Evolutionary conservation across 441 rosid species (phyloP).

Genomic region (Populus hybrid): DNA sequence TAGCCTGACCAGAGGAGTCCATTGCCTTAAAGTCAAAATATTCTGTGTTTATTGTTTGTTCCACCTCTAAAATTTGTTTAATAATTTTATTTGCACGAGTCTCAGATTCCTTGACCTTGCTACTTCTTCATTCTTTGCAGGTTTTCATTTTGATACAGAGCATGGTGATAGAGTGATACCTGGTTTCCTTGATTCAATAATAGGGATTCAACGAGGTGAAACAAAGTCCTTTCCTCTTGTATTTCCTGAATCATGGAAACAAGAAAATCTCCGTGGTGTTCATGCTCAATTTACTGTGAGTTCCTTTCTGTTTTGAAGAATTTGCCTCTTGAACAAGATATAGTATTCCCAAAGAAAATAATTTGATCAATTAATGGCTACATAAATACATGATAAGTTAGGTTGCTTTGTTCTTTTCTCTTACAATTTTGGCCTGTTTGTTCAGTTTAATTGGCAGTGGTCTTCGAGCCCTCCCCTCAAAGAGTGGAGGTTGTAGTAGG

Average conservation of each 20-base stretch:
- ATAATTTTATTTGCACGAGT: not conserved
- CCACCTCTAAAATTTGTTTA: not conserved
- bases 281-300: constrained; percentile 88
- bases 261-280: constrained; percentile 79
- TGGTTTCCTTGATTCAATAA: constrained; percentile 72
- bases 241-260: constrained; percentile 89
- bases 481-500: not conserved
- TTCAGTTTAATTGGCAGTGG: not conserved
- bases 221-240: constrained; percentile 70
- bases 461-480: not conserved
- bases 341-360: not conserved
- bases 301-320: constrained; percentile 18
- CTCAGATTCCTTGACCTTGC: not conserved
- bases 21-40: not conserved
- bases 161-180: constrained; percentile 75
- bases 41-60: not conserved
- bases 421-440: not conserved
- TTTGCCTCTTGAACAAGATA: not conserved
- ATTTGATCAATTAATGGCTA: not conserved
- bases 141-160: constrained; percentile 87
- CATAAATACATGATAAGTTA: not conserved
- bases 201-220: constrained; percentile 69
- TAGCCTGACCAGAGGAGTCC: not conserved
- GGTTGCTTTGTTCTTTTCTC: not conserved
- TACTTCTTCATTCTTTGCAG: constrained; percentile 34